These are phyloP conservation scores for Cercis canadensis DNA, from an alignment of 306 rosid species.

Conservation along the genomic window DNA sequence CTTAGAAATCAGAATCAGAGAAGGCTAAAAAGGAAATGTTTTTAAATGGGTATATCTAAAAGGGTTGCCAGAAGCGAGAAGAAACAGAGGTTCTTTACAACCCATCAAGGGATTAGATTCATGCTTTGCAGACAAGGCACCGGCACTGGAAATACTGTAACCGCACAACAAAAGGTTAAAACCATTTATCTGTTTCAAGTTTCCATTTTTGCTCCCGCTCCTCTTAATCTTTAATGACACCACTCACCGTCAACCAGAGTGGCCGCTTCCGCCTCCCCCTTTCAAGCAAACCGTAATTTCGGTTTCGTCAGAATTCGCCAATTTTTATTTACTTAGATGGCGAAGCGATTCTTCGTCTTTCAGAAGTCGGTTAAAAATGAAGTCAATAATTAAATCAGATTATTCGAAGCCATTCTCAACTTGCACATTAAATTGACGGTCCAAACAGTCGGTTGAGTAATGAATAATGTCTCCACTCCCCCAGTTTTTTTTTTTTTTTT, in stretches of 20 bases:
- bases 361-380: background rate
- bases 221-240: background rate
- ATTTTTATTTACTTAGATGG: background rate
- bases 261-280: conserved; percentile 18
- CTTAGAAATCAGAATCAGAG: conserved; percentile 24
- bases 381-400: too few species aligned
- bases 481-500: too few species aligned
- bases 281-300: conserved; percentile 21
- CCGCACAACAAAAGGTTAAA: background rate
- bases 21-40: conserved; percentile 3
- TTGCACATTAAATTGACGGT: too few species aligned
- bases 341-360: conserved; percentile 13
- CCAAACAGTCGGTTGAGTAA: too few species aligned
- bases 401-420: too few species aligned
- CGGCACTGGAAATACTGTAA: conserved; percentile 5
- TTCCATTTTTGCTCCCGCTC: background rate
- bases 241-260: conserved; percentile 8
- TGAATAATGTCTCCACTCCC: too few species aligned
- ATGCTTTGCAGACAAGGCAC: conserved; percentile 34
- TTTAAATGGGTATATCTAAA: conserved; percentile 7
- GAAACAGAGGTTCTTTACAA: conserved; percentile 15
- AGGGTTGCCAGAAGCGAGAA: conserved; percentile 28
- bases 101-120: conserved; percentile 40
- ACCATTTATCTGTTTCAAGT: background rate
- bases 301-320: conserved; percentile 26